Evolutionary conservation across 208 protist genomes (phyloP), one percentile per base, ranked within the genome.

Genomic region (Leishmania amazonensis): DNA sequence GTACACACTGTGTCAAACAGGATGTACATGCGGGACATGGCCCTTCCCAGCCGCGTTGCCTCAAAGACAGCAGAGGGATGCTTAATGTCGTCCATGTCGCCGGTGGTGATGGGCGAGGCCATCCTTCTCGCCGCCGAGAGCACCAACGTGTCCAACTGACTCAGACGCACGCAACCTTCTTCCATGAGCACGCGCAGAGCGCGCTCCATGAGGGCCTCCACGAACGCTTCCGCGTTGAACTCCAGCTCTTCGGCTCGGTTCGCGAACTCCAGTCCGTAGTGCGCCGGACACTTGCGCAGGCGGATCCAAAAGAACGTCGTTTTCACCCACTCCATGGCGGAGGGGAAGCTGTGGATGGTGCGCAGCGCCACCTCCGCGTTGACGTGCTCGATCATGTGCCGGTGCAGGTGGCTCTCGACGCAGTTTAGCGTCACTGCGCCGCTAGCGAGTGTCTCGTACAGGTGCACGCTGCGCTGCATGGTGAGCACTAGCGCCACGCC

Each of bases 291-390:
- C 53, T 81, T 83, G 3, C 80, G 88, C 38, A 96, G 83, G 7
- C 95, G 91, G 60, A 96, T 94, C 94, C 95, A 98, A 35, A 97
- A 93, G 67, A 97, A 98, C 35, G 96, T 99, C 42, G 95, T 97
- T 79, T 94, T 91, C 19, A 97, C 89, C 96, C 97, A 99, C 51
- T 92, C 88, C 42, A 96, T 71, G 4, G 89, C 96, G 7, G 89
- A 83, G 42, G 80, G 60, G 57, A 96, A 93, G 70, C 81, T 93
- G 82, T 92, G 87, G 72, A 99, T 97, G 21, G 94, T 98, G 9
- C 94, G 85, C n/a, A 99, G 85, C 21, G 89, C 93, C 19, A 99
- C 93, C 80, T 99, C 96, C 2, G 97, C 97, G 79, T 99, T 99
- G 42, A 98, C 90, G 84, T 99, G 96, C 84, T 98, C 97, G 72